Base-by-base conservation (phyloP, 176 grass and related monocot genomes). In the Stipa capillata region DNA sequence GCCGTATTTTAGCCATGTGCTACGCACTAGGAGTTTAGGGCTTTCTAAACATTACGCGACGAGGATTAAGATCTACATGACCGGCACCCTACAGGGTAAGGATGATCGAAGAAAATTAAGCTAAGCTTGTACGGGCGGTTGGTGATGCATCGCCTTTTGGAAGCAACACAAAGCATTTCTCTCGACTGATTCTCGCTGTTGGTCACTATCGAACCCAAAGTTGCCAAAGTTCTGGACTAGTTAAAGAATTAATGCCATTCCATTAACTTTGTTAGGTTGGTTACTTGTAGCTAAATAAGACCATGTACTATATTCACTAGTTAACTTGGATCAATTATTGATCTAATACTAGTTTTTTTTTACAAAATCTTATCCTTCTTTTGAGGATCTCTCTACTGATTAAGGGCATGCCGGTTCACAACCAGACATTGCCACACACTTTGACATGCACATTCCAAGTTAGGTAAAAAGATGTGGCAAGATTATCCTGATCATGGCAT, bases 161-260 rank as follows among this genome's bases (percentile, higher is more conserved):
- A 88, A 31, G 80, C 74, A 88, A 32, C 50, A 50, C 29, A 82
- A 82, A 77, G 73, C 72, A 34, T 67, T 70, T 50, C 32, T 31
- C 32, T 57, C n/a, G 3, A 31, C 49, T 23, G 18, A 68, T 10
- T 62, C 43, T 77, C 35, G n/a, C 24, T 73, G 28, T 53, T 72
- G 72, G 50, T 40, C 72, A 23, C 7, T 69, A 60, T 55, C 35
- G 14, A 82, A 32, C 33, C 5, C 81, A 65, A 81, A 63, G 47
- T 73, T 45, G 28, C 68, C 24, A 55, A 73, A 37, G 36, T 10
- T 41, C 2, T 21, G 18, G 7, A 50, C 2, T n/a, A 51, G 44
- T 7, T 50, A 13, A 79, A 31, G 15, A 18, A 78, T 60, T 72
- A 31, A 63, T 47, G 57, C 0, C 45, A 42, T 20, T 13, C 8